A percentile compares a stretch with the other conserved stretches of the same genome.
These are phyloP conservation scores for Quercus robur DNA, from an alignment of 306 rosid genomes.

Conservation along the genomic window DNA sequence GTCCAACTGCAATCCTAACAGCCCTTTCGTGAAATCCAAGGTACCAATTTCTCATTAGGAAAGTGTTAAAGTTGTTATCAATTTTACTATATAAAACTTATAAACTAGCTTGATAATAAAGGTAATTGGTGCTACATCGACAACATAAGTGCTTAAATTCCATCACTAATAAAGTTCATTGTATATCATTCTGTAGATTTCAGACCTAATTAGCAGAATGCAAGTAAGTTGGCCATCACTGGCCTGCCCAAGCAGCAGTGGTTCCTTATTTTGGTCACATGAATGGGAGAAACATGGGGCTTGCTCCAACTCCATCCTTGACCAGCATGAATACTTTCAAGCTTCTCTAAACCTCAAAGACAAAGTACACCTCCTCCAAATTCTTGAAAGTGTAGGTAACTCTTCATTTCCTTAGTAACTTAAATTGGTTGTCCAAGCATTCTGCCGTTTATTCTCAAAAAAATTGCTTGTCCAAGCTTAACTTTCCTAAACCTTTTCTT, in stretches of 20 bases:
- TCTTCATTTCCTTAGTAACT: neutral
- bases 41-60: neutral
- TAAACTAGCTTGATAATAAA: no score
- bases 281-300: constrained; percentile 41
- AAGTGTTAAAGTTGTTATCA: neutral
- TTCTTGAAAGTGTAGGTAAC: constrained; percentile 19
- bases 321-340: no score
- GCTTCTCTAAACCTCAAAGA: no score
- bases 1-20: constrained; percentile 20
- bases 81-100: neutral
- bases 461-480: neutral
- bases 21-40: constrained; percentile 13
- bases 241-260: constrained; percentile 26
- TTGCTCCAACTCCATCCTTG: no score
- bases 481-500: neutral
- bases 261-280: constrained; percentile 23
- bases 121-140: no score
- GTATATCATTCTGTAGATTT: constrained; percentile 5
- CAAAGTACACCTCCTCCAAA: constrained; percentile 12
- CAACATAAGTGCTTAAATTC: no score
- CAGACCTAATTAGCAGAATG: neutral
- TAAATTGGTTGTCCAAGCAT: neutral
- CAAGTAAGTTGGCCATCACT: constrained; percentile 30
- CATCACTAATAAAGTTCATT: neutral
- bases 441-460: no score